These are phyloP conservation scores for Ascochyta viciae-villosae DNA, from an alignment of 2,329 filamentous ascomycete genomes.

Conservation along the genomic window DNA sequence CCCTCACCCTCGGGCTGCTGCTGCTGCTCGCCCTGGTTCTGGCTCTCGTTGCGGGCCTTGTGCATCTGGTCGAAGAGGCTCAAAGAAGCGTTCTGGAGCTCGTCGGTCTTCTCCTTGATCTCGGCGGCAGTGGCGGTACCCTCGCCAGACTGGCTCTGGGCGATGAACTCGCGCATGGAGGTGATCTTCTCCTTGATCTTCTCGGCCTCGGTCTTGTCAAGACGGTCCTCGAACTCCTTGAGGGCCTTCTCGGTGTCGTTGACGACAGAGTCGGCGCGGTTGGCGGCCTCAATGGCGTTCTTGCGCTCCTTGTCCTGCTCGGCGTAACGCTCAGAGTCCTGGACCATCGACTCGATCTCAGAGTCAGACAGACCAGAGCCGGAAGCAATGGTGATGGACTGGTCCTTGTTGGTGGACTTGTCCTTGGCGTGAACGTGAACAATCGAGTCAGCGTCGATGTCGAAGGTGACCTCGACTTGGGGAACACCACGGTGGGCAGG, in stretches of 20 bases:
- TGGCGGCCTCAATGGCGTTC: conserved; percentile 91
- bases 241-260: conserved; percentile 99
- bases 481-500: conserved; percentile 95
- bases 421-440: conserved; percentile 98
- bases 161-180: conserved; percentile 83
- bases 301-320: conserved; percentile 97
- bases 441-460: conserved; percentile 97
- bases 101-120: conserved; percentile 98
- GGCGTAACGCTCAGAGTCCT: conserved; percentile 96
- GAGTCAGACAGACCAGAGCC: conserved; percentile 93
- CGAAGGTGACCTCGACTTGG: conserved; percentile 97
- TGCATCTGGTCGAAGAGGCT: conserved; percentile 99
- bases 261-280: conserved; percentile 93
- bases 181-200: conserved; percentile 93
- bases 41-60: conserved; percentile 80
- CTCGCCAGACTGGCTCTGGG: conserved; percentile 94
- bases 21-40: conserved; percentile 50
- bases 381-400: conserved; percentile 98
- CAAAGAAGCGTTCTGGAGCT: conserved; percentile 93
- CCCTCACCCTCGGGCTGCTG: conserved; percentile 61
- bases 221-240: conserved; percentile 93
- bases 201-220: conserved; percentile 96
- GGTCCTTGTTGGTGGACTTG: conserved; percentile 99
- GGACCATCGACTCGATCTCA: conserved; percentile 97
- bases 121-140: conserved; percentile 83